These are phyloP conservation scores for Musa schizocarpa DNA, from an alignment of 176 grass and related monocot species.

Conservation along the genomic window DNA sequence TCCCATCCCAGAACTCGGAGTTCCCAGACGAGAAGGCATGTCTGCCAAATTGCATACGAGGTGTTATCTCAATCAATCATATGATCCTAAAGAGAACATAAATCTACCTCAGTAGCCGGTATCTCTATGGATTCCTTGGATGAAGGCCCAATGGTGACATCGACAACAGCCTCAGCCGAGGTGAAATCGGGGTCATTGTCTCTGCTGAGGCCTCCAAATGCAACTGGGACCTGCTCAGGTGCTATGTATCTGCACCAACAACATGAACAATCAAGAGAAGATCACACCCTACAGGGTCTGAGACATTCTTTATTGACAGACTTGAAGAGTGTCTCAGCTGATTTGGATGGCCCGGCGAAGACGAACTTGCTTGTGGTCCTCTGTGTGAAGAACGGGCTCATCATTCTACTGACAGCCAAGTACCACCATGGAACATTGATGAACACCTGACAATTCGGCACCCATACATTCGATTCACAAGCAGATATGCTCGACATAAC, in stretches of 20 bases:
- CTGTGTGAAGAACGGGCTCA: constrained; percentile 87
- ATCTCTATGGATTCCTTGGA: constrained; percentile 70
- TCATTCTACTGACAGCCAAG: constrained; percentile 77
- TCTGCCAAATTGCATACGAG: constrained; percentile 20
- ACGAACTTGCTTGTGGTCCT: constrained; percentile 98
- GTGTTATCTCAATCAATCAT: too few species aligned
- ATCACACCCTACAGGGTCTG: not conserved
- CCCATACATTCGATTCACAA: not conserved
- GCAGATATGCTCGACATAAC: not conserved
- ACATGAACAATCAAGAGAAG: not conserved
- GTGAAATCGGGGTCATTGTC: constrained; percentile 80
- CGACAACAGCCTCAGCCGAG: constrained; percentile 45
- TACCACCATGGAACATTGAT: constrained; percentile 99
- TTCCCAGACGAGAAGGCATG: constrained; percentile 70
- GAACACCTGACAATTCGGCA: constrained; percentile 53
- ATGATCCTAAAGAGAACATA: not conserved
- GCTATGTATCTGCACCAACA: constrained; percentile 58
- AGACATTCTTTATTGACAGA: constrained; percentile 2
- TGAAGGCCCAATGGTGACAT: constrained; percentile 56
- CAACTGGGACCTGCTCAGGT: constrained; percentile 81
- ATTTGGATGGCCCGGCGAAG: constrained; percentile 76
- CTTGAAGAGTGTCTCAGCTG: constrained; percentile 83
- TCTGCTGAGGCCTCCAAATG: constrained; percentile 75
- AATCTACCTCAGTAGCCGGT: constrained; percentile 46
- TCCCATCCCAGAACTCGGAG: constrained; percentile 72